Evolutionary conservation across 2,329 filamentous ascomycete genomes (phyloP), one percentile per base, ranked within the genome.

Genomic region (Nigrospora oryzae): DNA sequence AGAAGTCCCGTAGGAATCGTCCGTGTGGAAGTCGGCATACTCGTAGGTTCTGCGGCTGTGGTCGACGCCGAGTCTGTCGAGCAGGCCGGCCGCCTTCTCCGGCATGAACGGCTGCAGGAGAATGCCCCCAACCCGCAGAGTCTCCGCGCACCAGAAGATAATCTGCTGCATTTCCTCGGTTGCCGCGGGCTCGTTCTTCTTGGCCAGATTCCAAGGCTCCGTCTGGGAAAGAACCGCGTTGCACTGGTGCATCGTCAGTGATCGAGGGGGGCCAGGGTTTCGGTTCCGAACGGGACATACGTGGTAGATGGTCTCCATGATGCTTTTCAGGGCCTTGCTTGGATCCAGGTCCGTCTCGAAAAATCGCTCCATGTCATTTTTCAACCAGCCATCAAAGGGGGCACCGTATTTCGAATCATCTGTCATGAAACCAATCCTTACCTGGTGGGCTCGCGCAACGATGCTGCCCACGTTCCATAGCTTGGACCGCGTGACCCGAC

Each of bases 41-140:
- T 74, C 68, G 48, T 89, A 76, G 0, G 69, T 75, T 46, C 91
- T 75, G 43, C 75, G 77, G 11, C 76, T 71, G 10, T 69, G 60
- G 3, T 70, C 66, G 5, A 98, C 89, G 1, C 86, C 84, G 10
- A 98, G 69, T 56, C 84, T 76, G 60, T 95, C 84, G 1, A 98
- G 75, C 31, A 96, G 64, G 52, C 79, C 68, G 11, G 66, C 65
- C 39, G 88, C 77, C 63, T 94, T 95, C 36, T 69, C 72, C 0
- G 93, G 93, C 76, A 98, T 95, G 58, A 90, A 87, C 1, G 93
- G 89, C 63, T 95, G 90, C 38, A 98, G 69, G 39, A 97, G 70
- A 53, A 98, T 95, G 13, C 83, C 88, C 1, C 74, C 71, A 19
- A 96, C 79, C 34, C 93, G 84, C 39, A 96, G 62, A 5, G 84